phyloP scores from a whole-genome alignment of 495 filamentous ascomycete species.

The Xylaria telfairii region DNA sequence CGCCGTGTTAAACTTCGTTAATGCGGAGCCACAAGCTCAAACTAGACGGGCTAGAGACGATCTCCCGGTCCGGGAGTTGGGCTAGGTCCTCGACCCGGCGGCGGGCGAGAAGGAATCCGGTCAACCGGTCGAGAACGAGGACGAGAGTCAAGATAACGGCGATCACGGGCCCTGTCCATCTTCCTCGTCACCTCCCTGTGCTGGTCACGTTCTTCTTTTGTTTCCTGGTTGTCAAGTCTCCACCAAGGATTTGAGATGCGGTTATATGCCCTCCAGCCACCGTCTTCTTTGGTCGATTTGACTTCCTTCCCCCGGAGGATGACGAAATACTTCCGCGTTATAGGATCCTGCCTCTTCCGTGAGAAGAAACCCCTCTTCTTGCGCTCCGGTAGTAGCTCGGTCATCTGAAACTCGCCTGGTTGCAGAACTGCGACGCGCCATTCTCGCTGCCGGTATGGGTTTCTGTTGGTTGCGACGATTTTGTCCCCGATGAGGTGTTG shows the following conservation, averaged over 20 bases:
- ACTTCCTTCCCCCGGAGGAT: conserved; percentile 34
- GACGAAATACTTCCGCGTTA: conserved; percentile 23
- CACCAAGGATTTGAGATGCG: conserved; percentile 34
- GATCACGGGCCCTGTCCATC: conserved; percentile 1
- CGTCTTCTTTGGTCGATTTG: conserved; percentile 30
- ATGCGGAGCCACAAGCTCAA: neutral
- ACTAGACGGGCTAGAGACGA: neutral
- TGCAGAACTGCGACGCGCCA: conserved; percentile 33
- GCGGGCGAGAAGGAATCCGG: neutral
- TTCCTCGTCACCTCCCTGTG: conserved; percentile 25
- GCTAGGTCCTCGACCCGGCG: neutral
- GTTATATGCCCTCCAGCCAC: conserved; percentile 30
- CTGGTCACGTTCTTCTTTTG: conserved; percentile 27
- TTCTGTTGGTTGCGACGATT: conserved; percentile 31
- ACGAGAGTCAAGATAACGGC: neutral
- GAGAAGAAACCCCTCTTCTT: conserved; percentile 30
- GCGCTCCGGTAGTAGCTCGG: conserved; percentile 31
- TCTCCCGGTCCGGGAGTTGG: neutral
- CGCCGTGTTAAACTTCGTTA: neutral
- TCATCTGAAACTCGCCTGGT: conserved; percentile 32
- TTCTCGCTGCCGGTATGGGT: conserved; percentile 33
- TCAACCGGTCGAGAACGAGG: neutral
- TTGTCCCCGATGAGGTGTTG: conserved; percentile 32
- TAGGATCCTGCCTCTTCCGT: conserved; percentile 11
- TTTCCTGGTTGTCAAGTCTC: conserved; percentile 30